Base-by-base conservation (phyloP, 2,329 filamentous ascomycete species). In the Basipetospora chlamydospora region DNA sequence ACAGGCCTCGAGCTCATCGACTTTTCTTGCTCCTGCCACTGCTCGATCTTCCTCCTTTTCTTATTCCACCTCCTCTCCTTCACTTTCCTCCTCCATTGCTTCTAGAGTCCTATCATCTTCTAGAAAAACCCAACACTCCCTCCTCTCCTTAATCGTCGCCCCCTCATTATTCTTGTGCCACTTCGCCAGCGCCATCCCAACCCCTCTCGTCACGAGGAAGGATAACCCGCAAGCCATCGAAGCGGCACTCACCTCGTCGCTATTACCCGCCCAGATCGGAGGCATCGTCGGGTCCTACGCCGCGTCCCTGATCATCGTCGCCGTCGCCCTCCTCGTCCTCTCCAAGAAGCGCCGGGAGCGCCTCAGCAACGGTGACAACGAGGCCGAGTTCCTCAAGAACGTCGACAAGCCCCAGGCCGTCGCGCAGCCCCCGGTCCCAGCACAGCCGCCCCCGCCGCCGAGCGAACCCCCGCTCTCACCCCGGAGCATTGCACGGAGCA, bases 251-350 rank as follows among this genome's bases (percentile, higher is more conserved):
- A n/a, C n/a, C n/a, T n/a, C n/a, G n/a, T n/a, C n/a, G n/a, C n/a
- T n/a, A n/a, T n/a, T 95, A 16, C 84, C 86, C 13, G 77, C 75
- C 41, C 80, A 95, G 56, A 77, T 95, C 46, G 80, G 81, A 44
- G 84, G 78, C 45, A 81, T 96, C 41, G 69, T 88, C 41, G 85
- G 78, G 42, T 78, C 82, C 41, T 95, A 95, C 72, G 67, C 87
- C 40, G 56, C 84, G 42, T 82, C 76, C 25, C 67, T 92, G 50
- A 66, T 85, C 49, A 57, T 90, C 48, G 73, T 90, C 48, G 77
- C 83, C 47, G 63, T 73, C 23, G 60, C 73, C 32, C 61, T 86
- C 6, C 61, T 85, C 28, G 54, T 70, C 16, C 64, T 85, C 6
- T 60, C 68, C 36, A 73, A 66, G 53, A 64, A 55, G 41, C 63